Evolutionary conservation across 495 filamentous ascomycete genomes (phyloP), one percentile per base, ranked within the genome.

Genomic region (Penicillium verhagenii): DNA sequence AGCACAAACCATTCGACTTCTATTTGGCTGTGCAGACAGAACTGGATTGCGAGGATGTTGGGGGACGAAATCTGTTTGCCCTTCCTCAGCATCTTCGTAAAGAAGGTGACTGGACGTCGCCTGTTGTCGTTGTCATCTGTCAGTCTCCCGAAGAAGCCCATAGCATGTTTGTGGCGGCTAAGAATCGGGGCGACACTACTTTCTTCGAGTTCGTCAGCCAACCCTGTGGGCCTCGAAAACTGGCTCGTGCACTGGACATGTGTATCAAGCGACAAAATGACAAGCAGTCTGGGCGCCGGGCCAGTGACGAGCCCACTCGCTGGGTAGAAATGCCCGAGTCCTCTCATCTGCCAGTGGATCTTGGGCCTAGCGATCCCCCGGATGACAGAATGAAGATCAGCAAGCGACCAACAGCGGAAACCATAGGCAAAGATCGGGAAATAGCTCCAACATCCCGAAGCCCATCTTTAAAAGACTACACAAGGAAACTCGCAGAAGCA

Each of bases 181-280:
- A 59, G n/a, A 61, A 51, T 24, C 52, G 44, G 1, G 49, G 23
- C 1, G 13, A 58, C 11, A 19, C 42, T n/a, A n/a, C 52, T 1
- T 38, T 57, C 16, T 57, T 66, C 24, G 65, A 71, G 20, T 71
- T 71, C 23, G 60, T 71, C 25, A 69, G 66, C 44, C 68, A 71
- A 39, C 68, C 68, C 1, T 71, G 66, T 52, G 68, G 68, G 3
- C 68, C 68, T 0, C 58, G 58, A 2, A 71, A 71, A 21, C 26
- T 71, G 3, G 64, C 60, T 5, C 55, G 57, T 0, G 59, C 68
- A 1, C 19, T 71, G 31, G 35, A 61, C 21, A 44, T 67, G 9
- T 71, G 68, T 43, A 57, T 68, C 21, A 60, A 64, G 33, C 65
- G 65, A n/a, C 52, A 50, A 44, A 42, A 13, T 28, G 38, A 42